These are phyloP conservation scores for Aspergillus steynii DNA, from an alignment of 495 filamentous ascomycete genomes.

Conservation along the genomic window DNA sequence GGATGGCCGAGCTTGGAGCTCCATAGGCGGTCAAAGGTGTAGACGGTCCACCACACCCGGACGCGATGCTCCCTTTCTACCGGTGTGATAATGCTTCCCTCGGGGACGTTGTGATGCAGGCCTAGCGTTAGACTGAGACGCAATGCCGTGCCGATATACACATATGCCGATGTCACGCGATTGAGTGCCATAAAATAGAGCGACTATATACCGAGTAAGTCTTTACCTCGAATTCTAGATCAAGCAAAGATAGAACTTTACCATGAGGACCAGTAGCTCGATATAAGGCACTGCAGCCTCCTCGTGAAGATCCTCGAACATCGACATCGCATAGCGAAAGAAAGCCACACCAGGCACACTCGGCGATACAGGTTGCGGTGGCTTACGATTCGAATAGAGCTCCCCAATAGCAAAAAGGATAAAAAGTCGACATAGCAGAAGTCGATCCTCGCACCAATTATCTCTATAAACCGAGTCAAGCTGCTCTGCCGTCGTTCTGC, in stretches of 20 bases:
- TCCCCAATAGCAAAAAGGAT: not conserved
- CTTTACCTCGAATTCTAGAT: too few relatives aligned
- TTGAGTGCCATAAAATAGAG: conserved; percentile 15
- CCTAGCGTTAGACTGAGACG: conserved; percentile 24
- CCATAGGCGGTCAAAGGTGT: conserved; percentile 25
- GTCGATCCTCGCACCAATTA: not conserved
- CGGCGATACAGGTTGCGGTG: not conserved
- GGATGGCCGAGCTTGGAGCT: conserved; percentile 28
- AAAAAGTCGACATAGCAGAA: not conserved
- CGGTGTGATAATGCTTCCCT: conserved; percentile 14
- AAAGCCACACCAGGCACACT: not conserved
- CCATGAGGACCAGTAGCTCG: not conserved
- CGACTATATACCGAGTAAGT: conserved; percentile 5
- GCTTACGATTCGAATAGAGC: not conserved
- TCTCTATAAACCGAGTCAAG: not conserved
- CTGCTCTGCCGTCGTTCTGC: not conserved
- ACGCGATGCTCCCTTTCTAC: conserved; percentile 27
- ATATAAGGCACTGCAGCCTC: not conserved
- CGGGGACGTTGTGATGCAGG: conserved; percentile 21
- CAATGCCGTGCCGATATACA: conserved; percentile 25
- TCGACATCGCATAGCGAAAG: not conserved
- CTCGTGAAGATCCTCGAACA: not conserved
- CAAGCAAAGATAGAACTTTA: not conserved
- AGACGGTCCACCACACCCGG: conserved; percentile 30
- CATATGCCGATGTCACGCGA: conserved; percentile 22